phyloP scores from a whole-genome alignment of 192 early-diverging fungal genomes.

The Coemansia sp. region DNA sequence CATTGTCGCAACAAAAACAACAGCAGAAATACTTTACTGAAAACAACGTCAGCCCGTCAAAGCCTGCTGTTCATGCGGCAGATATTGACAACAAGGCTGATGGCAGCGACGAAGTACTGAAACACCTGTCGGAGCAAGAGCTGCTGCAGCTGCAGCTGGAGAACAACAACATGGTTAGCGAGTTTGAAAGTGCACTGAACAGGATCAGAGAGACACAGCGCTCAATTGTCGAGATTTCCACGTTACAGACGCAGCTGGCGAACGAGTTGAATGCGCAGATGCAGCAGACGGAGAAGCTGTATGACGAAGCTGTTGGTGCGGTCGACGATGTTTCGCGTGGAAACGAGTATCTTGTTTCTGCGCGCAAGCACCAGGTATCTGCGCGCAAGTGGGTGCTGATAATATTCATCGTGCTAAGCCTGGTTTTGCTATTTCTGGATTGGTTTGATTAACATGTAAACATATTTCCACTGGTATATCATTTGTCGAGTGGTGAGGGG shows the following conservation, averaged over 20 bases:
- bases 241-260: constrained; percentile 70
- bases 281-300: constrained; percentile 69
- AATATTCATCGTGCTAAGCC: constrained; percentile 70
- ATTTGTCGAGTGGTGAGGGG: background rate
- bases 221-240: constrained; percentile 71
- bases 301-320: constrained; percentile 71
- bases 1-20: constrained; percentile 11
- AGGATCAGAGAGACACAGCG: constrained; percentile 68
- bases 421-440: constrained; percentile 76
- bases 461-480: background rate
- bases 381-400: constrained; percentile 76
- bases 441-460: constrained; percentile 65
- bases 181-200: constrained; percentile 70
- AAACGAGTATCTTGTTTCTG: constrained; percentile 66
- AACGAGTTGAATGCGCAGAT: constrained; percentile 73
- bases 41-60: background rate
- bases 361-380: constrained; percentile 64
- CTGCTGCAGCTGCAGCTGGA: constrained; percentile 69
- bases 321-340: constrained; percentile 66
- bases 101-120: constrained; percentile 51
- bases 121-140: constrained; percentile 56
- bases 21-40: background rate
- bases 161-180: constrained; percentile 67
- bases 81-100: constrained; percentile 23
- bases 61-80: background rate